These are phyloP conservation scores for Tremella mesenterica DNA, from an alignment of 768 basidiomycete species.

Conservation along the genomic window DNA sequence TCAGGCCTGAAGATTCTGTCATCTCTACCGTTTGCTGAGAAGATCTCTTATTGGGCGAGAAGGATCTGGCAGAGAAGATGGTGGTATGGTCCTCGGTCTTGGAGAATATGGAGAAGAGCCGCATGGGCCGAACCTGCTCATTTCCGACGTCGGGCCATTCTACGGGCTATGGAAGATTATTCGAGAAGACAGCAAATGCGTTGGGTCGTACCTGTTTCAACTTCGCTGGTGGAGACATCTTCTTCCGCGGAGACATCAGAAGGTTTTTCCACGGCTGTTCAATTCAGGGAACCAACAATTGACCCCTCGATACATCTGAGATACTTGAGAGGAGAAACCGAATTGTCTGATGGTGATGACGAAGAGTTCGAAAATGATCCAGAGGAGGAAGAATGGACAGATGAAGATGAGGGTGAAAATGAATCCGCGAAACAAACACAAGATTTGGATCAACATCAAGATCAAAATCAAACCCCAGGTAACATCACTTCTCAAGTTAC, in stretches of 20 bases:
- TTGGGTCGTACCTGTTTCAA: not conserved
- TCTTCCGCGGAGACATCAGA: too few relatives aligned
- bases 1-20: conserved; percentile 11
- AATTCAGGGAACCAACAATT: not conserved
- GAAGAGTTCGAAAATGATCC: conserved; percentile 4
- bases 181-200: not conserved
- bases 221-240: not conserved
- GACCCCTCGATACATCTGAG: conserved; percentile 11
- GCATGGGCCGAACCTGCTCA: conserved; percentile 24
- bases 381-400: not conserved
- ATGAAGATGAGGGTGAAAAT: conserved; percentile 4
- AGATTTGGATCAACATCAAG: not conserved
- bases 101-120: conserved; percentile 29
- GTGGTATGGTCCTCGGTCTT: conserved; percentile 37
- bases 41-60: conserved; percentile 1
- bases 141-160: not conserved
- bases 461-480: not conserved
- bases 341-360: conserved; percentile 32
- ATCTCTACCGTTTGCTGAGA: conserved; percentile 19
- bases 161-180: conserved; percentile 1
- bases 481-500: too few relatives aligned
- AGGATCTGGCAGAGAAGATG: conserved; percentile 16
- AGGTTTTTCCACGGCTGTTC: conserved; percentile 8
- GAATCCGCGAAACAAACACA: too few relatives aligned
- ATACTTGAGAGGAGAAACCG: conserved; percentile 25